Conservation (phyloP, 148 eudicot genomes). For the Chenopodium suecicum region DNA sequence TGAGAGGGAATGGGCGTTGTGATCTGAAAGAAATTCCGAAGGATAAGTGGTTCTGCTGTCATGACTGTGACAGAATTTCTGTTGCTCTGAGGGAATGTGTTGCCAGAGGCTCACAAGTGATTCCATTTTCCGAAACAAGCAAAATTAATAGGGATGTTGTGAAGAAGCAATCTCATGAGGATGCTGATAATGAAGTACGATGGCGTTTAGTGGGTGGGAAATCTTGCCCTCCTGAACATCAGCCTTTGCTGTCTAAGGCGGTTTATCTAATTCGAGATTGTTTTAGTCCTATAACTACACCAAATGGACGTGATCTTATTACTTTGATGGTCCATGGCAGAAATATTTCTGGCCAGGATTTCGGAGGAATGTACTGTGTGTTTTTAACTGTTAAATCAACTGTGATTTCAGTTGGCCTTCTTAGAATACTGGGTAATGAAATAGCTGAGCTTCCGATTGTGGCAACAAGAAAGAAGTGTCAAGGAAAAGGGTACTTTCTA, state of each 20-base stretch:
- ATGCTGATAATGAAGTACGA: constrained; percentile 46
- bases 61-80: constrained; percentile 61
- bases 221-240: constrained; percentile 57
- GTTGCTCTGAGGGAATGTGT: constrained; percentile 43
- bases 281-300: constrained; percentile 76
- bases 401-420: constrained; percentile 81
- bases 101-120: constrained; percentile 45
- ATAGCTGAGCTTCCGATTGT: constrained; percentile 95
- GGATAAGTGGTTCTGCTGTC: constrained; percentile 85
- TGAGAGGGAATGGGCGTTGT: constrained; percentile 56
- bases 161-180: constrained; percentile 38
- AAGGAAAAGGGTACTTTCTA: constrained; percentile 86
- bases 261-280: constrained; percentile 73
- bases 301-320: constrained; percentile 76
- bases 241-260: constrained; percentile 59
- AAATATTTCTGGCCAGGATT: constrained; percentile 89
- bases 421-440: constrained; percentile 75
- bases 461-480: constrained; percentile 78
- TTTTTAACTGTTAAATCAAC: constrained; percentile 71
- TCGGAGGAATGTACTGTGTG: constrained; percentile 87
- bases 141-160: constrained; percentile 42
- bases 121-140: constrained; percentile 43
- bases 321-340: constrained; percentile 96
- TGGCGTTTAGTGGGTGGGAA: constrained; percentile 76
- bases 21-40: constrained; percentile 76